A percentile compares a stretch with the other conserved stretches of the same genome.
Conservation (phyloP, 2,329 filamentous ascomycete species). For the Cadophora malorum region DNA sequence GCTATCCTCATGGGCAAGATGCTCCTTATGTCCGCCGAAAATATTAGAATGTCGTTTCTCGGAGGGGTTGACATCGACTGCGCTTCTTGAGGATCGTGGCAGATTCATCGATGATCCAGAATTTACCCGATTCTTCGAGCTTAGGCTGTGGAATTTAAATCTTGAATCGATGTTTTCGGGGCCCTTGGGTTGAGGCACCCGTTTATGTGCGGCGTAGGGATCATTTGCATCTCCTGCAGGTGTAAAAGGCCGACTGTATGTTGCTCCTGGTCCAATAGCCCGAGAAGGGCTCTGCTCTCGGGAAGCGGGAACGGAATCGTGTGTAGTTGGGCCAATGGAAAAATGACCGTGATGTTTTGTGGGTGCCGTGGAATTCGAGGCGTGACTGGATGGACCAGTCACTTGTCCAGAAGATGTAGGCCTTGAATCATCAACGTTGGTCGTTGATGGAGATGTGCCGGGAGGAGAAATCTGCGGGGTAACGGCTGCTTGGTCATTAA, state of each 20-base stretch:
- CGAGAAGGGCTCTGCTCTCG: constrained; percentile 70
- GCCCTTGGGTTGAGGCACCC: constrained; percentile 71
- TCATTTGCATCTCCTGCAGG: constrained; percentile 82
- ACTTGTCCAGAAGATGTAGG: constrained; percentile 45
- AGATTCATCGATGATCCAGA: constrained; percentile 57
- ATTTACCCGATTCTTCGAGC: constrained; percentile 71
- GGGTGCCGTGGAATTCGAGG: constrained; percentile 31
- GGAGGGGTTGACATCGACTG: constrained; percentile 50
- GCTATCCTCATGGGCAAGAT: constrained; percentile 52
- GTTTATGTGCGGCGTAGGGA: constrained; percentile 83
- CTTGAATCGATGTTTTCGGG: constrained; percentile 75
- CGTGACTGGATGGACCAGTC: constrained; percentile 37
- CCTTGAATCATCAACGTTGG: constrained; percentile 40
- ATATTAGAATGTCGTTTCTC: constrained; percentile 60
- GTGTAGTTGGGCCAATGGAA: constrained; percentile 46
- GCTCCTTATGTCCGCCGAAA: constrained; percentile 54
- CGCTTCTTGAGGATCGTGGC: constrained; percentile 49
- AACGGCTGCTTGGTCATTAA: constrained; percentile 57
- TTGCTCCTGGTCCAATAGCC: constrained; percentile 63
- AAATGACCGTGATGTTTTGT: constrained; percentile 41
- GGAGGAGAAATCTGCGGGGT: constrained; percentile 73
- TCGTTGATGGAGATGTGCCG: constrained; percentile 52
- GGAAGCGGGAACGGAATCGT: constrained; percentile 57
- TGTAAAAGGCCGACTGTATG: constrained; percentile 77
- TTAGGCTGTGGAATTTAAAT: constrained; percentile 75